phyloP scores from a whole-genome alignment of 805 yeast species.

The Ogataea sp. region DNA sequence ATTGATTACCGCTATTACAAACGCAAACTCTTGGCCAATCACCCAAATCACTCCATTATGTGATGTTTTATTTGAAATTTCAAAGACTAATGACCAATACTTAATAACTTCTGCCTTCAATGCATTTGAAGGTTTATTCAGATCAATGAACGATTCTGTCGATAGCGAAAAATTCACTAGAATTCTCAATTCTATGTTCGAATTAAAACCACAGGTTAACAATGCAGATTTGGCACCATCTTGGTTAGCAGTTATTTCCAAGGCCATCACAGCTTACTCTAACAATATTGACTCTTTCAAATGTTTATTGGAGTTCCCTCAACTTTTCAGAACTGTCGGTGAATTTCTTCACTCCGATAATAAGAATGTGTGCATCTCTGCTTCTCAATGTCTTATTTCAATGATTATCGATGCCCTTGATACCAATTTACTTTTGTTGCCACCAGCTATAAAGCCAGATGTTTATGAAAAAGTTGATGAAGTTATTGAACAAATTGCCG shows the following conservation, averaged over 20 bases:
- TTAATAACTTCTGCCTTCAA: constrained; percentile 75
- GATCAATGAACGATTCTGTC: constrained; percentile 42
- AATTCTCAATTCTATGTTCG: constrained; percentile 64
- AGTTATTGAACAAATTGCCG: constrained; percentile 42
- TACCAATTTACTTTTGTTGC: constrained; percentile 47
- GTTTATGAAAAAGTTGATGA: constrained; percentile 50
- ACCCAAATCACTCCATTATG: constrained; percentile 62
- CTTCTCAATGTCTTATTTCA: constrained; percentile 83
- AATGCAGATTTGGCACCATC: constrained; percentile 86
- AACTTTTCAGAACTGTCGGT: constrained; percentile 46
- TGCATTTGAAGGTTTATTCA: constrained; percentile 76
- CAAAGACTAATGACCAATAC: constrained; percentile 78
- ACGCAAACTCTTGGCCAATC: constrained; percentile 79
- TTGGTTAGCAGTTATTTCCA: constrained; percentile 92
- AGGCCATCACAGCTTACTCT: constrained; percentile 56
- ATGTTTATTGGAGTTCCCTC: constrained; percentile 50
- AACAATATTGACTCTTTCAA: constrained; percentile 36
- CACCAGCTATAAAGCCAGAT: constrained; percentile 40
- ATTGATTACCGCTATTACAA: constrained; percentile 60
- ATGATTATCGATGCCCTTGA: constrained; percentile 61
- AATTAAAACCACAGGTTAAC: constrained; percentile 71
- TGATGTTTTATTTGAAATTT: constrained; percentile 64
- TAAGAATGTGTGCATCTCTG: constrained; percentile 58
- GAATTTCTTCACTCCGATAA: constrained; percentile 63
- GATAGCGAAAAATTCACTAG: constrained; percentile 57